Conservation (phyloP, 805 yeast species). For the Brettanomyces anomalus region DNA sequence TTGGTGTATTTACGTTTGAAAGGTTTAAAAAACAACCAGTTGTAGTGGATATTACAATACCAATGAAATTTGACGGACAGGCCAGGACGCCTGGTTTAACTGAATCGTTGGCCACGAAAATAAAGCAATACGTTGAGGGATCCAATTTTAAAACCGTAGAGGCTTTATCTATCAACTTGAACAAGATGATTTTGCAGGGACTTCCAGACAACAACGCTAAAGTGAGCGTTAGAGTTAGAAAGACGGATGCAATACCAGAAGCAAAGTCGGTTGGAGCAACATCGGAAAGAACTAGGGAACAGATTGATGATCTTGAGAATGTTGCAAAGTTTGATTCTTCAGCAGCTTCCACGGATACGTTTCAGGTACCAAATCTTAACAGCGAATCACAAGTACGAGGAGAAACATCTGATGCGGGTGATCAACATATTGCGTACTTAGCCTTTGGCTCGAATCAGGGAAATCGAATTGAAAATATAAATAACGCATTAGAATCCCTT, state of each 20-base stretch:
- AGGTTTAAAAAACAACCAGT: constrained; percentile 75
- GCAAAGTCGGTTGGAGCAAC: constrained; percentile 86
- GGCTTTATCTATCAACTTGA: constrained; percentile 71
- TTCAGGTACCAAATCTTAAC: constrained; percentile 23
- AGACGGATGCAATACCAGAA: constrained; percentile 81
- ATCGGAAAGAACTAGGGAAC: constrained; percentile 40
- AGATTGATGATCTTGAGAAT: constrained; percentile 22
- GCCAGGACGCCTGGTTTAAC: neutral
- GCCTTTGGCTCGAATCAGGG: constrained; percentile 93
- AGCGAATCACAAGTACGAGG: constrained; percentile 8
- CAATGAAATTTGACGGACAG: constrained; percentile 3
- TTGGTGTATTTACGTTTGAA: constrained; percentile 92
- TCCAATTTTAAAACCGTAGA: constrained; percentile 88
- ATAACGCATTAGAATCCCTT: constrained; percentile 35
- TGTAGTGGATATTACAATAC: constrained; percentile 45
- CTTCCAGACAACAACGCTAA: constrained; percentile 5
- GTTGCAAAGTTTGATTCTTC: constrained; percentile 15
- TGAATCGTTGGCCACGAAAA: constrained; percentile 26
- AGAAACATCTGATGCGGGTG: too few species aligned
- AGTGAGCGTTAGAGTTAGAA: constrained; percentile 56
- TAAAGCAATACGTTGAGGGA: constrained; percentile 52
- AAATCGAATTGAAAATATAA: constrained; percentile 53
- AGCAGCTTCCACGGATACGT: constrained; percentile 11
- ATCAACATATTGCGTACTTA: constrained; percentile 49
- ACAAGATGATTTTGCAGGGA: constrained; percentile 24